Percentiles rank a stretch among this genome's conserved stretches.
Evolutionary conservation across 768 basidiomycete species (phyloP).

Genomic region (Auriscalpium microsporum): DNA sequence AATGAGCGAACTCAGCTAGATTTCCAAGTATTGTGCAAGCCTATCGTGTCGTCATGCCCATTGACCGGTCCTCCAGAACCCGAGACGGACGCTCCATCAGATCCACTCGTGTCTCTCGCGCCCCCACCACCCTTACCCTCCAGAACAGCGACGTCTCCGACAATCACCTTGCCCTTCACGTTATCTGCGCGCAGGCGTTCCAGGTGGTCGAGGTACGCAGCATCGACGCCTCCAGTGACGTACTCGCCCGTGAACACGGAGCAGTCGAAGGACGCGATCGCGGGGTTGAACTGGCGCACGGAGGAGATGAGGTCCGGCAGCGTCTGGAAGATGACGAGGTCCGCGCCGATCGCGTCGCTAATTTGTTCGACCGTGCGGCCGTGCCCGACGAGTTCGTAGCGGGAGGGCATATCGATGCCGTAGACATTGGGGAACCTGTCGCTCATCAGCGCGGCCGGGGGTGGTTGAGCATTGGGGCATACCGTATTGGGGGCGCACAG

Average conservation of each 20-base stretch:
- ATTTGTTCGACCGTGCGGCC: slow-evolving; percentile 93
- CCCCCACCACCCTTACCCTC: slow-evolving; percentile 30
- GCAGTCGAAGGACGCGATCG: slow-evolving; percentile 79
- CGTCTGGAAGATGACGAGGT: slow-evolving; percentile 93
- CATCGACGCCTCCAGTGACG: slow-evolving; percentile 87
- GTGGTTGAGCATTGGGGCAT: slow-evolving; percentile 9
- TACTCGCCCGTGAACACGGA: slow-evolving; percentile 98
- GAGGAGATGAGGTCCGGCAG: slow-evolving; percentile 80
- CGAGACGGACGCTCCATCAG: slow-evolving; percentile 15
- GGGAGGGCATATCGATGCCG: slow-evolving; percentile 99
- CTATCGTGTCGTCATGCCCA: slow-evolving; percentile 68
- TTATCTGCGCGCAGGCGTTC: slow-evolving; percentile 80
- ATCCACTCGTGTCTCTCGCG: slow-evolving; percentile 15
- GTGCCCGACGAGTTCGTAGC: slow-evolving; percentile 93
- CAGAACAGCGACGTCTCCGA: slow-evolving; percentile 24
- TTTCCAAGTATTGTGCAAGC: slow-evolving; percentile 69
- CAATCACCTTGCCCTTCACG: slow-evolving; percentile 45
- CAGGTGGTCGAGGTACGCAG: slow-evolving; percentile 66
- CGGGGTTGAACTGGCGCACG: slow-evolving; percentile 76
- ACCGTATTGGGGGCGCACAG: slow-evolving; percentile 95
- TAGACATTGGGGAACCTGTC: slow-evolving; percentile 86
- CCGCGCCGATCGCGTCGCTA: slow-evolving; percentile 90
- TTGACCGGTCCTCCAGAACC: slow-evolving; percentile 39
- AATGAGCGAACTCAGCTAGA: slow-evolving; percentile 12
- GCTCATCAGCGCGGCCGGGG: no score